Evolutionary conservation across 768 basidiomycete genomes (phyloP).

Genomic region (Macrocybe gigantea): DNA sequence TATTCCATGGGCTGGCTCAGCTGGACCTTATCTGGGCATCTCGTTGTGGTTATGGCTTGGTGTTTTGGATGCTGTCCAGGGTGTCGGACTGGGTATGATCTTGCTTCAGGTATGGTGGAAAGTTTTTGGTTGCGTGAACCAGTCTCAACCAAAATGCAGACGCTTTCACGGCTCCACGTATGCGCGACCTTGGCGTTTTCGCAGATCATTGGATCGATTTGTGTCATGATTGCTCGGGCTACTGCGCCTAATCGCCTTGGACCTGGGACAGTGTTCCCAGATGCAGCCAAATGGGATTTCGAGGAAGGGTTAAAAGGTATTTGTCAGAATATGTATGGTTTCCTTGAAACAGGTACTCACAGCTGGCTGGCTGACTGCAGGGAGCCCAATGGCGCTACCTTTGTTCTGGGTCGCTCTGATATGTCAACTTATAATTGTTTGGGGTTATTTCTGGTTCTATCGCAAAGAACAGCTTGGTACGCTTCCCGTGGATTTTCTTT

Average conservation of each 20-base stretch:
- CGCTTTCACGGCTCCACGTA: constrained; percentile 88
- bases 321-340: not conserved
- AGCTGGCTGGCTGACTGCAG: constrained; percentile 15
- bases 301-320: constrained; percentile 55
- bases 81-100: constrained; percentile 92
- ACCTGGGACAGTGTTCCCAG: constrained; percentile 87
- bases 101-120: constrained; percentile 54
- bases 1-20: constrained; percentile 86
- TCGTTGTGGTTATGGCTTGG: constrained; percentile 95
- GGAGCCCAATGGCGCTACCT: constrained; percentile 78
- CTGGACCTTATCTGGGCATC: constrained; percentile 85
- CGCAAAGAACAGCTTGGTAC: constrained; percentile 87
- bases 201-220: constrained; percentile 83
- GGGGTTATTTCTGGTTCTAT: constrained; percentile 97
- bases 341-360: not conserved
- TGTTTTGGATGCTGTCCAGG: constrained; percentile 90
- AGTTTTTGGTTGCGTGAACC: constrained; percentile 15
- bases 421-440: constrained; percentile 78
- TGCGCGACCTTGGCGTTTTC: constrained; percentile 90
- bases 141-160: constrained; percentile 34
- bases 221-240: constrained; percentile 90
- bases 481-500: constrained; percentile 19
- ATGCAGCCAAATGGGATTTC: constrained; percentile 89
- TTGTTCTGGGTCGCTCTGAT: constrained; percentile 85
- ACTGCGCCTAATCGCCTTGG: constrained; percentile 89